Conservation (phyloP, 2,329 filamentous ascomycete genomes). For the Venturia pyrina region DNA sequence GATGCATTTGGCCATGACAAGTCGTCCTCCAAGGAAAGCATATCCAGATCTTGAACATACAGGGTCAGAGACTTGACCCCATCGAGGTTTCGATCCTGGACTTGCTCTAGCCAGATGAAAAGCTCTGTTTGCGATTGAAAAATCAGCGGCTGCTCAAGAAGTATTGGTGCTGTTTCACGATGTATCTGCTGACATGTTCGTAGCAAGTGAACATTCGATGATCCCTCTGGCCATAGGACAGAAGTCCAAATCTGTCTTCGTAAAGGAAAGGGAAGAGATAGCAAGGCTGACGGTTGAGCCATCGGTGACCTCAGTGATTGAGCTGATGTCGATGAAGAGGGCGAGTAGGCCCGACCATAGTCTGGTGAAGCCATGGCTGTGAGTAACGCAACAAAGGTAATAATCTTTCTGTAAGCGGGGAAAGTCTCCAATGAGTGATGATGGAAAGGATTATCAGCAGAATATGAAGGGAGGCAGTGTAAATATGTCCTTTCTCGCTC, state of each 20-base stretch:
- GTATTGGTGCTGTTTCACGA: constrained; percentile 5
- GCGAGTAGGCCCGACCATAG: background rate
- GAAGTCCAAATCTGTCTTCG: background rate
- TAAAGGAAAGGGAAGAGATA: background rate
- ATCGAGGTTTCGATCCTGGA: background rate
- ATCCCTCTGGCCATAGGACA: constrained; percentile 4
- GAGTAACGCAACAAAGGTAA: background rate
- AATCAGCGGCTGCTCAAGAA: background rate
- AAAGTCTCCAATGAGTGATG: background rate
- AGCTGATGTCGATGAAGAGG: background rate
- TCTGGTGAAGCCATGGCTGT: background rate
- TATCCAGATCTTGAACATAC: constrained; percentile 5
- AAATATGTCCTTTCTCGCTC: background rate
- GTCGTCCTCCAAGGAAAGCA: background rate
- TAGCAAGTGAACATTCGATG: background rate
- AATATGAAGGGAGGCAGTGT: background rate
- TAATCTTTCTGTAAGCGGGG: background rate
- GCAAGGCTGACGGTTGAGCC: background rate
- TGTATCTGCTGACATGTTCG: constrained; percentile 8
- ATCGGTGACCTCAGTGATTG: background rate
- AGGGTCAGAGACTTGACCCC: background rate
- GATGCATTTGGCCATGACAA: constrained; percentile 7
- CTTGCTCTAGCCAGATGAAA: background rate
- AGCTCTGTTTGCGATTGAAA: constrained; percentile 9
- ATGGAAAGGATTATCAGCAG: background rate